Conservation (phyloP, 2,329 filamentous ascomycete species). For the Trichoderma sp. region DNA sequence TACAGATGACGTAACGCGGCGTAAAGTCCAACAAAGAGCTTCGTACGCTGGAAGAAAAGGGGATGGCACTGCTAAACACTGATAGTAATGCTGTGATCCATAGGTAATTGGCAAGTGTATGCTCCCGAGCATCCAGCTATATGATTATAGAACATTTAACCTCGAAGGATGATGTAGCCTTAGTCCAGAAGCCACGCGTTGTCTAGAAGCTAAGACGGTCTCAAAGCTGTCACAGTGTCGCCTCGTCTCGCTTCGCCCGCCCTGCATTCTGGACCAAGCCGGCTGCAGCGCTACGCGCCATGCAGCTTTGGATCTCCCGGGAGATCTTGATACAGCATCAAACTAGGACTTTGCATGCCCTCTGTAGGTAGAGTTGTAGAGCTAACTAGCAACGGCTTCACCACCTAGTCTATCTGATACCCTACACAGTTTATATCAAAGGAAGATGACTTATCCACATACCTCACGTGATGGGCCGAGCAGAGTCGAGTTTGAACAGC, state of each 20-base stretch:
- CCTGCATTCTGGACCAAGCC: background rate
- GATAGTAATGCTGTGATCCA: background rate
- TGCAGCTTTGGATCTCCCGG: slow-evolving; percentile 23
- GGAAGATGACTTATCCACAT: slow-evolving; percentile 14
- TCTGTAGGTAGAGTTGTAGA: background rate
- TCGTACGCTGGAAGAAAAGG: background rate
- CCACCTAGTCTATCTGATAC: slow-evolving; percentile 21
- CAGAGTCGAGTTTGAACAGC: background rate
- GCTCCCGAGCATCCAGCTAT: too few species aligned
- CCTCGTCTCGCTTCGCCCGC: background rate
- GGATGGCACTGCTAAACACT: background rate
- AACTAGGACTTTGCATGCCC: slow-evolving; percentile 18
- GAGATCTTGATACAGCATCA: slow-evolving; percentile 18
- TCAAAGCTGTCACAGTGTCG: background rate
- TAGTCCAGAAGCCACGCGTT: background rate
- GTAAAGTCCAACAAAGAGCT: background rate
- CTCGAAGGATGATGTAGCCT: background rate
- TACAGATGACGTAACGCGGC: slow-evolving; percentile 23
- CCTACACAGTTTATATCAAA: slow-evolving; percentile 2
- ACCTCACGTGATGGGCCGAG: slow-evolving; percentile 13
- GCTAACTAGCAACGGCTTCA: background rate
- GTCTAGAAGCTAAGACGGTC: background rate
- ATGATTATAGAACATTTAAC: background rate
- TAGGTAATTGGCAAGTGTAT: background rate
- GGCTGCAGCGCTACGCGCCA: slow-evolving; percentile 12